phyloP scores from a whole-genome alignment of 306 rosid species.

The Sicyos baderoa region DNA sequence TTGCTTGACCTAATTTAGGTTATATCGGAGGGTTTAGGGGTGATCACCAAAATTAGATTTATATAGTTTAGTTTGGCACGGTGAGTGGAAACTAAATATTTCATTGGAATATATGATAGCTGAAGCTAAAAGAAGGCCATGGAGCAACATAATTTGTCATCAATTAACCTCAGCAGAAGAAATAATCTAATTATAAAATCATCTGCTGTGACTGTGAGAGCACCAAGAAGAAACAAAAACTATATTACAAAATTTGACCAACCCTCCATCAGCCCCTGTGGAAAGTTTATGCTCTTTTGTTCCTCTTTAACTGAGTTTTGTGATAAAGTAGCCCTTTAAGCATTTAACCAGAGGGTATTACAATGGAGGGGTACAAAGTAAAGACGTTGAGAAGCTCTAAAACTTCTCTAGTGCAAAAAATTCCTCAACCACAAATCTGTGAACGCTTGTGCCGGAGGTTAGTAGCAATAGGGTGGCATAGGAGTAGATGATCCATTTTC shows the following conservation, averaged over 20 bases:
- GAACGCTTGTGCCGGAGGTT: background rate
- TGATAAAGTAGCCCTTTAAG: background rate
- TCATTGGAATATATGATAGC: background rate
- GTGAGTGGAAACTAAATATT: background rate
- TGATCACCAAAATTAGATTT: background rate
- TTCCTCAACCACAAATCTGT: background rate
- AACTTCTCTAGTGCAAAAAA: background rate
- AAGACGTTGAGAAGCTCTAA: background rate
- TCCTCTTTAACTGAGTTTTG: background rate
- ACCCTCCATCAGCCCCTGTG: background rate
- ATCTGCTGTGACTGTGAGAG: background rate
- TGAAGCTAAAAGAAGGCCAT: background rate
- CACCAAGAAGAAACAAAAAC: slow-evolving; percentile 4
- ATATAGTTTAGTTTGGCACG: background rate
- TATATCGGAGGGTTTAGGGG: background rate
- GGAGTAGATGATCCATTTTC: background rate
- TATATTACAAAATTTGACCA: too few relatives aligned
- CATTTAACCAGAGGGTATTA: background rate
- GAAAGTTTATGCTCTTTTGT: background rate
- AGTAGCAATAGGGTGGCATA: background rate
- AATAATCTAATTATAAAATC: background rate
- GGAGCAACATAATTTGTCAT: background rate
- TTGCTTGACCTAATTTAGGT: background rate
- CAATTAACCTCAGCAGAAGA: background rate
- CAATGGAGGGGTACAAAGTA: background rate